Base-by-base conservation (phyloP, 495 filamentous ascomycete species). In the Peziza echinospora region DNA sequence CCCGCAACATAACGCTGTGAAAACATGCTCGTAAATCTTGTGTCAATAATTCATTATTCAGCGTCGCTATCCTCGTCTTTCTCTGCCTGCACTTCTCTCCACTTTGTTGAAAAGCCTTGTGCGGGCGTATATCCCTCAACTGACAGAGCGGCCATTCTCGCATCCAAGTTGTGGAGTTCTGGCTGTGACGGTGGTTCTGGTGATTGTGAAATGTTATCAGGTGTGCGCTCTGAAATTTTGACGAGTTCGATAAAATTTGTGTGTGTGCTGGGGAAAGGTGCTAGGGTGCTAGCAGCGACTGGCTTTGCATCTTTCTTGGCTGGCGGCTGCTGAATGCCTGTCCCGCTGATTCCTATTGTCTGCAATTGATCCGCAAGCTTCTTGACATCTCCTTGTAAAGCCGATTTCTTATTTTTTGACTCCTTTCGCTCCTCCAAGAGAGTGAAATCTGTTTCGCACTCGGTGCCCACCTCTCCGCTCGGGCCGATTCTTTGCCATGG, bases 401-500 rank as follows among this genome's bases (percentile, higher is more conserved):
- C 19, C 1, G 21, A 19, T 5, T 34, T 43, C 3, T 26, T 41
- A 45, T 13, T 21, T 41, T 13, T n/a, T 40, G 9, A 34, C 41
- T 5, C 43, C 17, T 26, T 23, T 9, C 23, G 10, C 43, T 40
- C 37, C 23, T 39, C 46, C 41, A 51, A 39, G 39, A 45, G 34
- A 17, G 24, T 30, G 47, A 28, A 11, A 17, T 43, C 37, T 17
- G 6, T 7, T 37, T 28, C n/a, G 16, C 16, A 26, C 8, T 23
- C 49, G 30, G 41, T 17, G 25, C 48, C 48, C 21, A 5, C 43
- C 48, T 22, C 26, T 34, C 24, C 25, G 48, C 44, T 47, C 50
- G 41, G 37, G 52, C 46, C 26, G 42, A 54, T 52, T 69, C 72
- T 28, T 55, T 78, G 70, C 81, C 82, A 89, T 6, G 78, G 78